These are phyloP conservation scores for Theobroma cacao DNA, from an alignment of 345 rosid species.

Conservation along the genomic window DNA sequence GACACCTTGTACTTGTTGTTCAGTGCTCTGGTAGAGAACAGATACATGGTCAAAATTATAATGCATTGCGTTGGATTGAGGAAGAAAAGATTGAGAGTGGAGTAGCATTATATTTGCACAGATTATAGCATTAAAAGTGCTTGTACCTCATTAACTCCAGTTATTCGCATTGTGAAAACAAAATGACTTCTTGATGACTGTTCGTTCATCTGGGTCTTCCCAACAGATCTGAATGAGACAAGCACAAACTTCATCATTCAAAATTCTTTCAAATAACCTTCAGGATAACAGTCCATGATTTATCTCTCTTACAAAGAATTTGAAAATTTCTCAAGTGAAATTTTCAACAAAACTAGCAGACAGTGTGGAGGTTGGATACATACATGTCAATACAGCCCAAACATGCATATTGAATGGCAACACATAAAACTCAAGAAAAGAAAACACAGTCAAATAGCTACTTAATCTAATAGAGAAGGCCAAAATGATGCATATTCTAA, in stretches of 20 bases:
- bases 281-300: background rate
- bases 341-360: background rate
- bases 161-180: slow-evolving; percentile 82
- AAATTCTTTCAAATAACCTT: background rate
- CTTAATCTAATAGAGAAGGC: background rate
- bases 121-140: background rate
- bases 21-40: slow-evolving; percentile 59
- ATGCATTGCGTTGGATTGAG: background rate
- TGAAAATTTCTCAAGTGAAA: background rate
- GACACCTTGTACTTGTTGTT: slow-evolving; percentile 94
- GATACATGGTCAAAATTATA: slow-evolving; percentile 10
- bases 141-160: slow-evolving; percentile 82
- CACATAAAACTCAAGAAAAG: background rate
- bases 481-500: background rate
- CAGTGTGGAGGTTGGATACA: background rate
- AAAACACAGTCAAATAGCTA: background rate
- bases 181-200: slow-evolving; percentile 98
- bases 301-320: background rate
- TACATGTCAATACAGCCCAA: background rate
- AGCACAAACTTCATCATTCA: background rate
- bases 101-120: background rate
- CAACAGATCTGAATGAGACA: slow-evolving; percentile 65
- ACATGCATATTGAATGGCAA: background rate
- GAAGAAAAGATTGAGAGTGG: background rate
- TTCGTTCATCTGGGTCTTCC: slow-evolving; percentile 94